Evolutionary conservation across 2,329 filamentous ascomycete species (phyloP).

Genomic region (Alternaria viburni): DNA sequence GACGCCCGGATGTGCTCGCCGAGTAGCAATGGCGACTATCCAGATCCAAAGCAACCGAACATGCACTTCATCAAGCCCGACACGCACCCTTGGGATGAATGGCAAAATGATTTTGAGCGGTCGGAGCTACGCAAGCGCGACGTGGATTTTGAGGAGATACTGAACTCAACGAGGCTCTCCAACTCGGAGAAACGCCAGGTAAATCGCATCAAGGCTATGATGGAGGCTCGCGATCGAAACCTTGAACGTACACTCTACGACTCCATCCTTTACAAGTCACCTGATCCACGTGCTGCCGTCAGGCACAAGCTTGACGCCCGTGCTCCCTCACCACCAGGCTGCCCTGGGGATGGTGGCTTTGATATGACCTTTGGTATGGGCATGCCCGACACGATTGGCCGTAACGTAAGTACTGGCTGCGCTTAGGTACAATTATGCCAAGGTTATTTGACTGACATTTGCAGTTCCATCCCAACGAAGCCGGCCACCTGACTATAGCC

Average conservation of each 20-base stretch:
- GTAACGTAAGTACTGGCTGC: background rate
- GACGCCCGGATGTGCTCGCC: slow-evolving; percentile 8
- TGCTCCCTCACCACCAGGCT: background rate
- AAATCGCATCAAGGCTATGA: background rate
- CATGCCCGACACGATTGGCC: background rate
- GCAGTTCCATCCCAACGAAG: slow-evolving; percentile 5
- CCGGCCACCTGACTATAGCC: slow-evolving; percentile 2
- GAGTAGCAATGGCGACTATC: slow-evolving; percentile 7
- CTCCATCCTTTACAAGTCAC: background rate
- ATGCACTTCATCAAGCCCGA: slow-evolving; percentile 14
- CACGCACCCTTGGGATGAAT: background rate
- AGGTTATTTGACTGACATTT: background rate
- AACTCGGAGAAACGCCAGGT: background rate
- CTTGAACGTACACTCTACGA: background rate
- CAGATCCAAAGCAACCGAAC: background rate
- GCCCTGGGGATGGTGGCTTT: background rate
- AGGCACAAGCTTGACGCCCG: background rate
- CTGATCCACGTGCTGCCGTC: background rate
- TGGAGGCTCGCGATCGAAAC: background rate
- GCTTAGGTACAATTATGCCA: background rate
- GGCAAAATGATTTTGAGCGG: background rate
- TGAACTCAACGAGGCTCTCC: background rate
- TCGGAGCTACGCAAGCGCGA: slow-evolving; percentile 2
- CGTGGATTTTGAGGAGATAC: background rate
- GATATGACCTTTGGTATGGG: slow-evolving; percentile 1